phyloP scores from a whole-genome alignment of 148 eudicot species.

The Persicaria maculosa region DNA sequence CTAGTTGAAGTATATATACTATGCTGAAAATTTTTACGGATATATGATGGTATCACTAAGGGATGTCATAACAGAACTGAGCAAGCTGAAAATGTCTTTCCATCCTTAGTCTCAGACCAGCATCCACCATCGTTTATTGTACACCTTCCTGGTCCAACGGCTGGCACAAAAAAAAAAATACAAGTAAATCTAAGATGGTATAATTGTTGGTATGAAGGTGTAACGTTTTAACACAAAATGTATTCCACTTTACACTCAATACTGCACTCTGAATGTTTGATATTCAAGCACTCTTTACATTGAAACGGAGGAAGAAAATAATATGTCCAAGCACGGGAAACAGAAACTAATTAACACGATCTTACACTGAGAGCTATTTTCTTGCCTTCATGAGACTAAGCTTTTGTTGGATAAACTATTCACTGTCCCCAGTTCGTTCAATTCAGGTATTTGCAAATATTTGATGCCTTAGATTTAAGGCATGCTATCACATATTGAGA shows the following conservation, averaged over 20 bases:
- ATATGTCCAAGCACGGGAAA: not conserved
- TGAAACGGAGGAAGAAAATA: not conserved
- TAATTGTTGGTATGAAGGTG: not conserved
- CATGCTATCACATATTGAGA: not conserved
- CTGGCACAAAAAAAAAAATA: slow-evolving; percentile 19
- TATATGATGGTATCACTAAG: slow-evolving; percentile 18
- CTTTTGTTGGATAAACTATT: not conserved
- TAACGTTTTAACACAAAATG: too few species aligned
- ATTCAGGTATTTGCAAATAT: not conserved
- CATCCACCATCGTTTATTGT: slow-evolving; percentile 69
- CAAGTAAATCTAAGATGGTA: not conserved
- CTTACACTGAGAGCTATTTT: not conserved
- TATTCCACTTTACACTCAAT: not conserved
- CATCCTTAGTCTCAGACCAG: slow-evolving; percentile 59
- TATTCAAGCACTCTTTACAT: not conserved
- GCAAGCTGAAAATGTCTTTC: slow-evolving; percentile 70
- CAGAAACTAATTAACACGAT: not conserved
- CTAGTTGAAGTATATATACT: not conserved
- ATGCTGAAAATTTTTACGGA: not conserved
- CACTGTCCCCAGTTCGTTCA: not conserved
- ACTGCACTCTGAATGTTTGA: not conserved
- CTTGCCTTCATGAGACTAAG: not conserved
- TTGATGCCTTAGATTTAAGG: not conserved
- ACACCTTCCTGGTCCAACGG: slow-evolving; percentile 83
- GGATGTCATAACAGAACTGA: slow-evolving; percentile 33